These are phyloP conservation scores for Cordyceps cateniannulata DNA, from an alignment of 2,329 filamentous ascomycete species.

Conservation along the genomic window DNA sequence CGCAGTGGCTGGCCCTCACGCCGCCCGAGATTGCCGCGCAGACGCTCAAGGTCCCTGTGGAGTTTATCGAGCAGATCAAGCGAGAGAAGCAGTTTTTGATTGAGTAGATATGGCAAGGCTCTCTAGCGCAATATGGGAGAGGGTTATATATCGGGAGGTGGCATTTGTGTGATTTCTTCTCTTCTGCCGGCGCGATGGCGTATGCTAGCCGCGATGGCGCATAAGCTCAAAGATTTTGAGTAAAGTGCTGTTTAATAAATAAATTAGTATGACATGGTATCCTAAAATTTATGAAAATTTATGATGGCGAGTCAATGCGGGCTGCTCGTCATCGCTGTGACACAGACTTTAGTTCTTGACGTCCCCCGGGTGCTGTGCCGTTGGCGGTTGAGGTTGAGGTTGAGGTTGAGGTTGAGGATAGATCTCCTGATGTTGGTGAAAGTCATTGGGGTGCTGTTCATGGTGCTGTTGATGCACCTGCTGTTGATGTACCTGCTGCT, in stretches of 20 bases:
- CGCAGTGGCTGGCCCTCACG: conserved; percentile 64
- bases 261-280: neutral
- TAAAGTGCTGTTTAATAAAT: neutral
- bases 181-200: neutral
- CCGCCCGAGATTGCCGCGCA: conserved; percentile 56
- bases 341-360: neutral
- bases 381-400: neutral
- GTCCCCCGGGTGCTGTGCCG: neutral
- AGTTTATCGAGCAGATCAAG: conserved; percentile 51
- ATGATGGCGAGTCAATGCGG: neutral
- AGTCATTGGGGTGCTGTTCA: neutral
- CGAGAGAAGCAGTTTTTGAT: conserved; percentile 57
- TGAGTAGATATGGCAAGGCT: neutral
- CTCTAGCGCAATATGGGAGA: neutral
- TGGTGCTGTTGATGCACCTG: neutral
- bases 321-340: no score
- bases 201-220: neutral
- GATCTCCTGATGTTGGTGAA: neutral
- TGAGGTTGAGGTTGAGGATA: neutral
- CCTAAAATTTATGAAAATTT: neutral
- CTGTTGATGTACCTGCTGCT: conserved; percentile 2
- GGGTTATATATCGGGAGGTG: neutral
- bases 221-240: neutral
- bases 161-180: neutral
- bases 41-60: conserved; percentile 50